These are phyloP conservation scores for Podila epicladia DNA, from an alignment of 192 early-diverging fungal genomes.

Conservation along the genomic window DNA sequence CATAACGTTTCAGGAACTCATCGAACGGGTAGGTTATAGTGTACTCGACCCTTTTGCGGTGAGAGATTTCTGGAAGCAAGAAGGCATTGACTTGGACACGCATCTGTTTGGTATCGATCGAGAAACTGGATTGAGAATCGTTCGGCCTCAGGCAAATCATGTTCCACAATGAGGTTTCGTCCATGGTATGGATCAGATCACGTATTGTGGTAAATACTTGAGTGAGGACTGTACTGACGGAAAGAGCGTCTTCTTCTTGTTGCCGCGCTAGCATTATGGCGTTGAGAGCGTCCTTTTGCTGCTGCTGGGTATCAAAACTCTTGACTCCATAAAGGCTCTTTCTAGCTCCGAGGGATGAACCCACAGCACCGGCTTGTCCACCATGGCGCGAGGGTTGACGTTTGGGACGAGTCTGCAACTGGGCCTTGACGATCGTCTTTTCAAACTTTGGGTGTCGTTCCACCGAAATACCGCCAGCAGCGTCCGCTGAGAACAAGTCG, in stretches of 20 bases:
- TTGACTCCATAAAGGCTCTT: conserved; percentile 45
- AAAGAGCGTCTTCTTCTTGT: conserved; percentile 49
- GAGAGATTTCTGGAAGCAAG: conserved; percentile 76
- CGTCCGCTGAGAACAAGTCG: conserved; percentile 75
- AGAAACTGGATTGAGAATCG: conserved; percentile 56
- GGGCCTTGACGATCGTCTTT: conserved; percentile 77
- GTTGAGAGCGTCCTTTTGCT: conserved; percentile 6
- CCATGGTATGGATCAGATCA: conserved; percentile 82
- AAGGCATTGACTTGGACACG: conserved; percentile 74
- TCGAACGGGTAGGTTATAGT: conserved; percentile 73
- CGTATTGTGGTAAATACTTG: conserved; percentile 75
- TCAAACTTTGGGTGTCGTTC: conserved; percentile 80
- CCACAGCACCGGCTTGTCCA: conserved; percentile 4
- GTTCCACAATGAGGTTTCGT: conserved; percentile 82
- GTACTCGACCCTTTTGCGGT: conserved; percentile 74
- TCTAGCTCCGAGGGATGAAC: conserved; percentile 47
- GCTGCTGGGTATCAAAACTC: conserved; percentile 14
- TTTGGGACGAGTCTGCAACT: conserved; percentile 76
- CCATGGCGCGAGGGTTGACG: conserved; percentile 68
- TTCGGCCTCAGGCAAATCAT: conserved; percentile 85
- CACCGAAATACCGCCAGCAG: conserved; percentile 65
- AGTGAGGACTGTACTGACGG: conserved; percentile 61
- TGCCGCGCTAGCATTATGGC: conserved; percentile 33
- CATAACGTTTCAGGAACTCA: conserved; percentile 80
- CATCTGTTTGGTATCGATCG: conserved; percentile 70